Conservation (phyloP, 2,329 filamentous ascomycete species). For the Colletotrichum cereale region DNA sequence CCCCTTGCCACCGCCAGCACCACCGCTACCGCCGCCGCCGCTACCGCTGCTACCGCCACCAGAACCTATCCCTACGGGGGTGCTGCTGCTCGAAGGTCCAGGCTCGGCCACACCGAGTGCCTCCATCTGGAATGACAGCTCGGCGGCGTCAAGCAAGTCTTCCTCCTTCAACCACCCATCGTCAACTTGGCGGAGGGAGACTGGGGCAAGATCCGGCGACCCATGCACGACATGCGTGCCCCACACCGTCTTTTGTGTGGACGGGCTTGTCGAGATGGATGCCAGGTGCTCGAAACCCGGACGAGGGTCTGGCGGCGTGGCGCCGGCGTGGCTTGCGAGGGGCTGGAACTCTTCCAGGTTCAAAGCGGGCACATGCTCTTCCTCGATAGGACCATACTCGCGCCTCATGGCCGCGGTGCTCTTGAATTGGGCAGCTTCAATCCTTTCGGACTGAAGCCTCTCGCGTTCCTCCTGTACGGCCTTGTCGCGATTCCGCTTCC, state of each 20-base stretch:
- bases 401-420: slow-evolving; percentile 57
- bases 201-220: slow-evolving; percentile 64
- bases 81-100: slow-evolving; percentile 36
- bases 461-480: slow-evolving; percentile 89
- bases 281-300: slow-evolving; percentile 77
- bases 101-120: slow-evolving; percentile 58
- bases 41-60: slow-evolving; percentile 21
- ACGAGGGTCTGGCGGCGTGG: slow-evolving; percentile 68
- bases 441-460: slow-evolving; percentile 82
- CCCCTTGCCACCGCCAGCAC: slow-evolving; percentile 59
- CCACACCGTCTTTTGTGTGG: slow-evolving; percentile 86
- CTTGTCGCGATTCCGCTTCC: slow-evolving; percentile 85
- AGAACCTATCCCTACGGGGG: slow-evolving; percentile 27
- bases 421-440: slow-evolving; percentile 78
- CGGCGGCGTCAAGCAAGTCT: slow-evolving; percentile 74
- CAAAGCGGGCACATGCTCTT: slow-evolving; percentile 56
- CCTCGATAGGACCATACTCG: slow-evolving; percentile 55
- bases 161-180: slow-evolving; percentile 92
- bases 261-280: slow-evolving; percentile 85
- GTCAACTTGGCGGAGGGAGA: slow-evolving; percentile 56
- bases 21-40: slow-evolving; percentile 51
- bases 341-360: slow-evolving; percentile 76
- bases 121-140: slow-evolving; percentile 71
- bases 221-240: slow-evolving; percentile 80
- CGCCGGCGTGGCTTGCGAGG: slow-evolving; percentile 62